Percentiles rank a stretch among this genome's conserved stretches.
Conservation (phyloP, 148 eudicot genomes). For the Spergularia bocconei region DNA sequence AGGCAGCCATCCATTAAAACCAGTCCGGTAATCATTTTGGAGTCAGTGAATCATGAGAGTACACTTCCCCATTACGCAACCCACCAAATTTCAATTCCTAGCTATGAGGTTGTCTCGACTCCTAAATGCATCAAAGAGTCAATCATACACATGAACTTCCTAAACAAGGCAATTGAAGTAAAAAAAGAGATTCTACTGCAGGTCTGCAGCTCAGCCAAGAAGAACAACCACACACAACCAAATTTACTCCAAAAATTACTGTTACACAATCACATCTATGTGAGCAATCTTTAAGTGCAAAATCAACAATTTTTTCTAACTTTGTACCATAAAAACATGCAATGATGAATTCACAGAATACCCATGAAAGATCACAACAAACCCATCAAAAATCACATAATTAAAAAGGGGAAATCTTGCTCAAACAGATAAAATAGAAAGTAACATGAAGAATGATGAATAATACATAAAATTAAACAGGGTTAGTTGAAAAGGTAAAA, state of each 20-base stretch:
- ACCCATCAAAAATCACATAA: background rate
- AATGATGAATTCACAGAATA: slow-evolving; percentile 4
- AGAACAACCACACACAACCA: background rate
- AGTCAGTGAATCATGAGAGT: background rate
- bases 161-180: background rate
- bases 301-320: no score
- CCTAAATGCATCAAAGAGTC: slow-evolving; percentile 5
- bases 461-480: background rate
- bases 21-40: background rate
- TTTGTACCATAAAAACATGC: slow-evolving; percentile 8
- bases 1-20: background rate
- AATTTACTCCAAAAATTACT: background rate
- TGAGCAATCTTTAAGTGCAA: background rate
- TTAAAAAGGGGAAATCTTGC: background rate
- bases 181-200: background rate
- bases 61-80: background rate
- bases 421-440: background rate
- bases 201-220: background rate
- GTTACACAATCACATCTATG: background rate
- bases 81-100: background rate
- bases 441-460: background rate
- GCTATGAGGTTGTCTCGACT: background rate
- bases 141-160: background rate
- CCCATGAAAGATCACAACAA: slow-evolving; percentile 1
- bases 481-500: background rate